These are phyloP conservation scores for Turnera subulata DNA, from an alignment of 345 rosid genomes.

Conservation along the genomic window DNA sequence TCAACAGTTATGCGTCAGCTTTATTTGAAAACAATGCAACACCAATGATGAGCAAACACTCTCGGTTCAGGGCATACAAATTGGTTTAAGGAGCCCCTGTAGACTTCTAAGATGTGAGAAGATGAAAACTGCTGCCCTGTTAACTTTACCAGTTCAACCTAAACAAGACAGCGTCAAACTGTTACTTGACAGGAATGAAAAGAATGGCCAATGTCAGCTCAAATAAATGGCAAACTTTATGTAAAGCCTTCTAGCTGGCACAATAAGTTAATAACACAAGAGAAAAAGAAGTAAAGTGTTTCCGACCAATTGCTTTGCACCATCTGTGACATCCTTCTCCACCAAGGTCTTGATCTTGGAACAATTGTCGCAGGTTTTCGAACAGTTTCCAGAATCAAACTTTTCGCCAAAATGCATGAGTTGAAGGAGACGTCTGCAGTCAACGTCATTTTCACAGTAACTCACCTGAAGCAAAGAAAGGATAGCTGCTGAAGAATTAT, in stretches of 20 bases:
- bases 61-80: conserved; percentile 39
- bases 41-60: not conserved
- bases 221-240: not conserved
- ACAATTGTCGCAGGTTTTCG: conserved; percentile 88
- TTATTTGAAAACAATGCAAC: no score
- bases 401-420: conserved; percentile 93
- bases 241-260: not conserved
- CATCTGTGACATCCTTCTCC: conserved; percentile 84
- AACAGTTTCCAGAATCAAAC: conserved; percentile 66
- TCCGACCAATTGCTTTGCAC: conserved; percentile 80
- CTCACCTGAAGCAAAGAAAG: conserved; percentile 62
- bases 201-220: not conserved
- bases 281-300: conserved; percentile 1
- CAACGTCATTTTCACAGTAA: conserved; percentile 92
- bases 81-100: conserved; percentile 89
- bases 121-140: conserved; percentile 77
- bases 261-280: not conserved
- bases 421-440: conserved; percentile 87
- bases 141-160: conserved; percentile 89
- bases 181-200: conserved; percentile 1
- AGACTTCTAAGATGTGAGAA: conserved; percentile 87
- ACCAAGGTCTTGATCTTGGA: conserved; percentile 49
- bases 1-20: no score
- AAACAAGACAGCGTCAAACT: conserved; percentile 17
- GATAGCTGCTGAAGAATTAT: conserved; percentile 44